These are phyloP conservation scores for Cyberlindnera misumaiensis DNA, from an alignment of 805 yeast genomes.

Conservation along the genomic window DNA sequence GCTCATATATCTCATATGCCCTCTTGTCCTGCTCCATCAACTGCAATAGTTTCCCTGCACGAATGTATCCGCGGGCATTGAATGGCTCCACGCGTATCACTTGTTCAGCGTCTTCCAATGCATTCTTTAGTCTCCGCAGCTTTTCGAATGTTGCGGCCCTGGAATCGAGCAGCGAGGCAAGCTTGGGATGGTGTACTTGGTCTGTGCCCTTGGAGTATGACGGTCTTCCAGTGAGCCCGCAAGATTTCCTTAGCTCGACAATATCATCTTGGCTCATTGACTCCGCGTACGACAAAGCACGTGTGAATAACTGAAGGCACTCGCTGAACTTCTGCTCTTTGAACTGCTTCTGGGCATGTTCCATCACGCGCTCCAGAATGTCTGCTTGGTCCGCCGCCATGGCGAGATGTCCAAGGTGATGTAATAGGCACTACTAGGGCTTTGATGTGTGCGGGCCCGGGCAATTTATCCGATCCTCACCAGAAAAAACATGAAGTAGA, in stretches of 20 bases:
- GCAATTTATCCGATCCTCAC: background rate
- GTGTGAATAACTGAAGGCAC: conserved; percentile 12
- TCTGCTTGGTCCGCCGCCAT: conserved; percentile 1
- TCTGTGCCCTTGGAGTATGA: conserved; percentile 7
- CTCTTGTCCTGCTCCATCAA: conserved; percentile 1
- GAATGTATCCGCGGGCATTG: conserved; percentile 19
- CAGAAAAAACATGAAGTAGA: background rate
- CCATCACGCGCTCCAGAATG: conserved; percentile 10
- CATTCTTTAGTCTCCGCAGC: conserved; percentile 6
- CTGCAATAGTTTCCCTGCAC: conserved; percentile 13
- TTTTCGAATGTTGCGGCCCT: conserved; percentile 20
- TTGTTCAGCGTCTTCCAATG: conserved; percentile 14
- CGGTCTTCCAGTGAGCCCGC: conserved; percentile 14
- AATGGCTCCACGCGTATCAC: conserved; percentile 19
- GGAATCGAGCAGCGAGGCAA: conserved; percentile 17
- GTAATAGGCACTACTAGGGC: too few species aligned
- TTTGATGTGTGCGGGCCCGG: background rate
- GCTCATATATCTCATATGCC: conserved; percentile 7
- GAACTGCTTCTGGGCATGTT: conserved; percentile 13
- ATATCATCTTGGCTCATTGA: conserved; percentile 14
- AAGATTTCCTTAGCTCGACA: conserved; percentile 5
- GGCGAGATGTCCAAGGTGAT: too few species aligned
- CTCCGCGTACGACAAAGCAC: conserved; percentile 14
- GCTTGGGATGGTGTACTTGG: conserved; percentile 16
- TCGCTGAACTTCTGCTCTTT: conserved; percentile 8